Base-by-base conservation (phyloP, 352 stramenopile species). In the Phytophthora pini region DNA sequence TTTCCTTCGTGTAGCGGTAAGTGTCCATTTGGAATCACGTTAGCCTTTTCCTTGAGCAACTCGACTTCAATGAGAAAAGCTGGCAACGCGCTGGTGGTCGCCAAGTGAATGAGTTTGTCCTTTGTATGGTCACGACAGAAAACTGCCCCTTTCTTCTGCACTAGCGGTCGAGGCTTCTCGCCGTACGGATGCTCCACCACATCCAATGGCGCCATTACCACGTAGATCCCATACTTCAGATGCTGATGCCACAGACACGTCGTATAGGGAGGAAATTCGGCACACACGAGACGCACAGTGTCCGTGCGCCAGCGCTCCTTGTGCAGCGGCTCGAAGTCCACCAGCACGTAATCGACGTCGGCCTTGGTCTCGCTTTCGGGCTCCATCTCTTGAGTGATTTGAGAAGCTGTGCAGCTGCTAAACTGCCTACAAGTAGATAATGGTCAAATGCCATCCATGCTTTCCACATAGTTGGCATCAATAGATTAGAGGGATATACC, bases 21-120 rank as follows among this genome's bases (percentile, higher is more conserved):
- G 7, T 77, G 31, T 12, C 26, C 47, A 29, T 78, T 61, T 32
- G 60, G 50, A 9, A 46, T 24, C 9, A 84, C 17, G 6, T 65
- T 57, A 17, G 39, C 56, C 44, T 79, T 71, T n/a, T 83, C 71
- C 38, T 68, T 72, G 20, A 84, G 65, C 12, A 88, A 39, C 52
- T 88, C 79, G 12, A 88, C 68, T 48, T 88, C 79, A 44, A 88
- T 69, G 47, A 86, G 77, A 45, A 74, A 77, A 29, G 79, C 71
- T 20, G 70, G 66, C 3, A 64, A n/a, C 22, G 79, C 70, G 3
- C 12, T 40, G 1, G 72, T 80, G 20, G 61, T 68, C 9, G 75
- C 65, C 8, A 79, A 59, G 36, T 88, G 80, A 8, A 81, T 68
- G 2, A 84, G 45, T 24, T 74, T 62, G 63, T 87, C 77, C 29